Conservation (phyloP, 2,329 filamentous ascomycete genomes). For the Cladophialophora immunda region DNA sequence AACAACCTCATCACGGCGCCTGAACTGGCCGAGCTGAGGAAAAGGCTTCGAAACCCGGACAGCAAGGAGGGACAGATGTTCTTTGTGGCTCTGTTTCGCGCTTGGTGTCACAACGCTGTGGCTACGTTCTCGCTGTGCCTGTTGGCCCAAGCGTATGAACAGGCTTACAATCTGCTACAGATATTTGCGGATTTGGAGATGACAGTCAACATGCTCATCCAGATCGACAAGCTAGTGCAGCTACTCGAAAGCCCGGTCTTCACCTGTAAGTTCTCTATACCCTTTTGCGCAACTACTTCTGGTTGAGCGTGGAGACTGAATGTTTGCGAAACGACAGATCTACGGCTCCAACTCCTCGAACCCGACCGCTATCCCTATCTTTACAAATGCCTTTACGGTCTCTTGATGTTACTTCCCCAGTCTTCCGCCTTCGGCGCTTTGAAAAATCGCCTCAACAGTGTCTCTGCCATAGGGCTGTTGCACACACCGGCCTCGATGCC, state of each 20-base stretch:
- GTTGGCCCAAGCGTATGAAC: conserved; percentile 95
- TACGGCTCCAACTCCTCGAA: conserved; percentile 92
- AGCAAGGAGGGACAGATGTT: conserved; percentile 94
- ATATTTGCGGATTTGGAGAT: conserved; percentile 98
- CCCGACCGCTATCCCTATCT: conserved; percentile 94
- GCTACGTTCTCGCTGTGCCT: conserved; percentile 96
- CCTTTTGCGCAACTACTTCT: background rate
- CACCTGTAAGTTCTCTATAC: conserved; percentile 73
- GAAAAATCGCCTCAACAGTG: conserved; percentile 95
- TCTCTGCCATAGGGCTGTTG: conserved; percentile 94
- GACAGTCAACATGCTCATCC: conserved; percentile 98
- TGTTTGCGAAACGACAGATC: conserved; percentile 64
- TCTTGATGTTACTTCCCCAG: conserved; percentile 97
- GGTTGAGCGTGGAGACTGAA: conserved; percentile 32
- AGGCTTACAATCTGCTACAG: conserved; percentile 93
- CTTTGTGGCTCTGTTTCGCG: conserved; percentile 92
- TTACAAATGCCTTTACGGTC: conserved; percentile 96
- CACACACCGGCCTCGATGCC: conserved; percentile 72
- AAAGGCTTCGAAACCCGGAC: conserved; percentile 88
- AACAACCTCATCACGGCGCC: conserved; percentile 99
- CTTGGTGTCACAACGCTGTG: conserved; percentile 98
- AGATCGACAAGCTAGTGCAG: conserved; percentile 98
- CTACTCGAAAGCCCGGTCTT: conserved; percentile 97
- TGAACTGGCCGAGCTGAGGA: conserved; percentile 88
- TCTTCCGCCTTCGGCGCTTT: conserved; percentile 96